Base-by-base conservation (phyloP, 371 early-diverging fungal genomes). In the Zychaea mexicana region DNA sequence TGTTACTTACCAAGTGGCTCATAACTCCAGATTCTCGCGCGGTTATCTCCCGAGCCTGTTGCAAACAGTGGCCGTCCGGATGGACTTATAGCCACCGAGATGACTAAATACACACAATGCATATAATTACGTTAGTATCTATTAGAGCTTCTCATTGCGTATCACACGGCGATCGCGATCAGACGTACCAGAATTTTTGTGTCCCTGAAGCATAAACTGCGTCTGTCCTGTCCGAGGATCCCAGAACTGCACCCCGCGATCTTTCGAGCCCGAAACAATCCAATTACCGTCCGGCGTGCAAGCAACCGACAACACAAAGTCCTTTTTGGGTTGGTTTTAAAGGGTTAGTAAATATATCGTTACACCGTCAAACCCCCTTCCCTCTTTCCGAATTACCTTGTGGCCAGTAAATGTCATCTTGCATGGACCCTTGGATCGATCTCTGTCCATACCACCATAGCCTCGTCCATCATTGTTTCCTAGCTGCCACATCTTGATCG, bases 211-310 rank as follows among this genome's bases (percentile, higher is more conserved):
- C 93, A 96, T 93, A 67, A 96, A 93, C 78, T 92, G 92, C 22
- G 90, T 88, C 54, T 87, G 84, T n/a, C 85, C 87, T 1, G 88
- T 86, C 54, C 83, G 77, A 30, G 91, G 93, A 70, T 97, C 96
- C 98, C 97, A 97, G 68, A 98, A 94, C 61, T 93, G 93, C 47
- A 97, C 96, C n/a, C 90, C 88, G 56, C 98, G 92, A 76, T 98
- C 98, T 74, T 98, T 98, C 64, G 92, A 91, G 9, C 96, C 97
- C 52, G 93, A 91, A 7, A 97, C 93, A 6, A 96, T 90, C 96
- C 96, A 97, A 70, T 94, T 91, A 57, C 93, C 93, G 68, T 92
- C 88, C 0, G 95, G 93, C 26, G 96, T 91, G 56, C 92, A 96
- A 0, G 96, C 98, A 19, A 99, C 96, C 0, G 94, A 94, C 28